Base-by-base conservation (phyloP, 441 rosid genomes). In the Croton laevigatus region DNA sequence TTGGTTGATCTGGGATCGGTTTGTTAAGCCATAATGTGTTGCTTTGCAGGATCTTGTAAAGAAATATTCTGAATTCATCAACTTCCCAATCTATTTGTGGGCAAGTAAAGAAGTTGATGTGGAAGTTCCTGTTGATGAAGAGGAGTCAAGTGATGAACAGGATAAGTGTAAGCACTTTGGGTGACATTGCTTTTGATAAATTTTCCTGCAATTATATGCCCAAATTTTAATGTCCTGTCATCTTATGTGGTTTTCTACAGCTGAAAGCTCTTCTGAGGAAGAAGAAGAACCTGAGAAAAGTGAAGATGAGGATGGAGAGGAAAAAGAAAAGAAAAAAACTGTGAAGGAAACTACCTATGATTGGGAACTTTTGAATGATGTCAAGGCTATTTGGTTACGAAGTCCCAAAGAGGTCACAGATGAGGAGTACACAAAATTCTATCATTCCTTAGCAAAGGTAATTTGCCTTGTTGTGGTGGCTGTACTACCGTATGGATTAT, bases 331-430 rank as follows among this genome's bases (percentile, higher is more conserved):
- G 83, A 85, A 92, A 46, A 94, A 94, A 77, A 94, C 76, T 40
- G 80, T 86, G 73, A 94, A 86, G 81, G 98, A 94, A 82, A 94
- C 91, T 53, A 76, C 82, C 59, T 71, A 67, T 75, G 98, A 91
- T 59, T 91, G 98, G 98, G 98, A 91, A 80, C 89, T 86, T 78
- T 75, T 94, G 76, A 91, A 94, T 78, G 97, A 94, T 83, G 95
- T 91, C 23, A 94, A 94, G 78, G 98, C 98, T 67, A 90, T 94
- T 79, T 94, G 98, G 98, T 70, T 94, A 82, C 81, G 98, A 64
- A 90, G 78, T 85, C 98, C 97, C 10, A 91, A 87, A 80, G 98
- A 94, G 40, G 97, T 94, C 82, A 89, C 97, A 0, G 93, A 90
- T 0, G 97, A 94, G 78, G 95, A 94, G 74, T 94, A 91, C 84